phyloP scores from a whole-genome alignment of 2,329 filamentous ascomycete genomes.

The Magnaporthales sp. region DNA sequence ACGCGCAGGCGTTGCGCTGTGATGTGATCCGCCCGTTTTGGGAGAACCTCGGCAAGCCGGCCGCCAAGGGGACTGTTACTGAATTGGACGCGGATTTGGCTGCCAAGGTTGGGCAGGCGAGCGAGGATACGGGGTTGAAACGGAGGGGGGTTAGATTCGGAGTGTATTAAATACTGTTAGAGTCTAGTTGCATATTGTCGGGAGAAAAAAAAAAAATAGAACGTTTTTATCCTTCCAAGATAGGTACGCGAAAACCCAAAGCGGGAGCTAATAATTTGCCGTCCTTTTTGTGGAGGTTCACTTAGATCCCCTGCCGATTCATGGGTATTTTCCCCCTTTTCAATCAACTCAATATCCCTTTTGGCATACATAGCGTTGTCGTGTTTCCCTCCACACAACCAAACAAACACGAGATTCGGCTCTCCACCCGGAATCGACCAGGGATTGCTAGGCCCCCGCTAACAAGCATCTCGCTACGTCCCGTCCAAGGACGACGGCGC shows the following conservation, averaged over 20 bases:
- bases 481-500: background rate
- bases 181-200: too few relatives aligned
- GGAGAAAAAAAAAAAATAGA: too few relatives aligned
- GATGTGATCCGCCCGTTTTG: background rate
- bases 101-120: background rate
- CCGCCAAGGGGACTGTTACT: background rate
- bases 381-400: too few relatives aligned
- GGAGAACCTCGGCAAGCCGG: constrained; percentile 3
- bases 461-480: background rate
- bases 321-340: too few relatives aligned
- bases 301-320: too few relatives aligned
- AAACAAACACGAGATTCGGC: background rate
- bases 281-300: too few relatives aligned
- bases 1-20: background rate
- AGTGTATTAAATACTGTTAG: too few relatives aligned
- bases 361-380: too few relatives aligned
- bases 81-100: background rate
- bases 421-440: background rate
- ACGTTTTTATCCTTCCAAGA: too few relatives aligned
- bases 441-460: background rate
- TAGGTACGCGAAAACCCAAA: too few relatives aligned
- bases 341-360: too few relatives aligned
- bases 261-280: too few relatives aligned
- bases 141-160: background rate
- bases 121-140: background rate